These are phyloP conservation scores for Termitomyces sp. DNA, from an alignment of 768 basidiomycete genomes.

Conservation along the genomic window DNA sequence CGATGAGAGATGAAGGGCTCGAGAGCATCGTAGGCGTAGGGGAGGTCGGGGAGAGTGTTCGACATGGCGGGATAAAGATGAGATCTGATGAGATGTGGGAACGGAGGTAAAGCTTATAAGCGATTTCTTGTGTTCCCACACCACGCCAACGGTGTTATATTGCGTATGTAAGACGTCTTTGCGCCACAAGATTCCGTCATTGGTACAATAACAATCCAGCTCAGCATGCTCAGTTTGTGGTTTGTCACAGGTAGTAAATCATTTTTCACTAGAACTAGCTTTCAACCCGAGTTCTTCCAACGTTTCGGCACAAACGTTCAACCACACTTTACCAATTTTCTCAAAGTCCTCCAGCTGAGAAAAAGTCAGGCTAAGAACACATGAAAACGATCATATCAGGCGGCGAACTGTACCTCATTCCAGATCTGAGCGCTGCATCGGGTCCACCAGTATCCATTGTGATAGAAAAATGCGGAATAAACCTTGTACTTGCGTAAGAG, in stretches of 20 bases:
- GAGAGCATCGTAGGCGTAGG: slow-evolving; percentile 84
- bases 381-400: background rate
- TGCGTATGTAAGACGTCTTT: slow-evolving; percentile 10
- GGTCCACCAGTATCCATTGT: slow-evolving; percentile 43
- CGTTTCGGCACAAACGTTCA: slow-evolving; percentile 32
- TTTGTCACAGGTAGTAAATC: background rate
- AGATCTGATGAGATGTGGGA: background rate
- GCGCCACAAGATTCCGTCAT: slow-evolving; percentile 15
- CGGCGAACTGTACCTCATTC: slow-evolving; percentile 31
- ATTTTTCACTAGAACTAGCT: background rate
- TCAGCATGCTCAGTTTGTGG: background rate
- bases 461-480: slow-evolving; percentile 30
- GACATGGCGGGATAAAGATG: slow-evolving; percentile 18
- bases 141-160: slow-evolving; percentile 1
- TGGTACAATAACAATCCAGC: background rate
- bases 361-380: background rate
- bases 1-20: slow-evolving; percentile 90
- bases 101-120: slow-evolving; percentile 9
- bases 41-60: slow-evolving; percentile 56
- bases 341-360: slow-evolving; percentile 39
- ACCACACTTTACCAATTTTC: slow-evolving; percentile 32
- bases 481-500: slow-evolving; percentile 32
- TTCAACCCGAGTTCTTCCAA: slow-evolving; percentile 20
- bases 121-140: slow-evolving; percentile 12
- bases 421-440: slow-evolving; percentile 45